Evolutionary conservation across 768 basidiomycete genomes (phyloP), one percentile per base, ranked within the genome.

Genomic region (Mrakia gelida): DNA sequence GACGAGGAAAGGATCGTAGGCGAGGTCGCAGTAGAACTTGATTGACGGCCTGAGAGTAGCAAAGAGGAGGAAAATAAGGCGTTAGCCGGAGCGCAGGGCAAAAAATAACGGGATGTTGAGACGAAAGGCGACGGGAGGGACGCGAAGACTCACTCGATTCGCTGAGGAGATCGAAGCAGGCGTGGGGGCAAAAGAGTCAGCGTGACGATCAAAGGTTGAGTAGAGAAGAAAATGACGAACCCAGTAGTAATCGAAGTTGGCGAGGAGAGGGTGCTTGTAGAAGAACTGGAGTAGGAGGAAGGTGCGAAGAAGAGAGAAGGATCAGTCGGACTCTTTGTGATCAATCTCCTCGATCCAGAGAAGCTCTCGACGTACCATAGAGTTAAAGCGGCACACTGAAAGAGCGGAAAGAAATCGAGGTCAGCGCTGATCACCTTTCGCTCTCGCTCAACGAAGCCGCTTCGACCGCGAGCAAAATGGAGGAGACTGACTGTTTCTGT

Each of bases 351-450:
- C 15, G 79, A 77, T 59, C 30, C 52, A 54, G 77, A 62, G 59
- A 41, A 38, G 8, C 28, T 18, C n/a, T 9, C 45, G 38, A 86
- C 90, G 80, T 84, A 94, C 93, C 52, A 93, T 93, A 67, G 93
- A 94, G 85, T 95, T 94, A 85, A 91, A 98, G 15, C 95, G 90
- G 84, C 95, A 97, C 95, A 97, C 68, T 77, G 32, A 18, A 32
- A 54, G 21, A 1, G 3, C 28, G 8, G 34, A 38, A 13, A 0
- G 54, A 38, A 18, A 7, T 11, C 18, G 18, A 21, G 18, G 18
- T 73, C 56, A 73, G 73, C 34, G 23, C 10, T 52, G 21, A n/a
- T 21, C 30, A 4, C 8, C 6, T 52, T 16, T 28, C 26, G 21
- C 56, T 49, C 18, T 7, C 28, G 10, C 26, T 49, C 28, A 63